Base-by-base conservation (phyloP, 2,329 filamentous ascomycete species). In the Parastagonospora nodorum region DNA sequence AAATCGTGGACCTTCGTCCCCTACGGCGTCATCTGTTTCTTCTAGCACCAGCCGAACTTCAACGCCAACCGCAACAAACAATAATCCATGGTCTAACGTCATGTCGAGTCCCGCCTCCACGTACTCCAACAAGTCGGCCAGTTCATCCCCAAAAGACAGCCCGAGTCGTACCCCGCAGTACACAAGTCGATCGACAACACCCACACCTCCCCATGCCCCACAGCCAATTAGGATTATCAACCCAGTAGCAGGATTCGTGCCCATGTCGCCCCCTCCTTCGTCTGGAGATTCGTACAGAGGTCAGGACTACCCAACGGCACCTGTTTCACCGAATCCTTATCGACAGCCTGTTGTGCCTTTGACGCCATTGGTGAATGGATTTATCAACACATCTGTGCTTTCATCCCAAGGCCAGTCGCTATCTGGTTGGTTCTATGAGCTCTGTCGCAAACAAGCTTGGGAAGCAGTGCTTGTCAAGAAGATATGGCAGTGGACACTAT, bases 401-500 rank as follows among this genome's bases (percentile, higher is more conserved):
- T 69, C 68, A 15, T 65, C 71, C 8, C 71, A 74, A 50, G 69
- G 70, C 14, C 69, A 72, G 36, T 73, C 69, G 11, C 55, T 72
- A 12, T 73, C 70, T 8, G 68, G 68, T 4, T 71, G 66, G 68
- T 73, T 73, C 46, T 66, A 73, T 44, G 66, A 74, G 37, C 56
- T 71, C 19, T 64, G 70, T 30, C 63, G 69, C 19, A 68, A 67
- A 32, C 71, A 74, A 44, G 67, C 68, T 4, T 73, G 69, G 66
- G 71, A 74, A 16, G 60, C 64, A 5, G 58, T 58, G 1, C 57
- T 68, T 14, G 63, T 69, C 19, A 71, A 71, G 50, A 71, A 67
- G 40, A 70, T 73, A 19, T 75, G 71, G 63, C 69, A 71, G n/a
- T 76, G 74, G 74, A 72, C 72, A 1, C 51, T 74, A 37, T 72